Evolutionary conservation across 225 moss, liverwort and hornwort species (phyloP).

Genomic region (Pseudisothecium myosuroides): DNA sequence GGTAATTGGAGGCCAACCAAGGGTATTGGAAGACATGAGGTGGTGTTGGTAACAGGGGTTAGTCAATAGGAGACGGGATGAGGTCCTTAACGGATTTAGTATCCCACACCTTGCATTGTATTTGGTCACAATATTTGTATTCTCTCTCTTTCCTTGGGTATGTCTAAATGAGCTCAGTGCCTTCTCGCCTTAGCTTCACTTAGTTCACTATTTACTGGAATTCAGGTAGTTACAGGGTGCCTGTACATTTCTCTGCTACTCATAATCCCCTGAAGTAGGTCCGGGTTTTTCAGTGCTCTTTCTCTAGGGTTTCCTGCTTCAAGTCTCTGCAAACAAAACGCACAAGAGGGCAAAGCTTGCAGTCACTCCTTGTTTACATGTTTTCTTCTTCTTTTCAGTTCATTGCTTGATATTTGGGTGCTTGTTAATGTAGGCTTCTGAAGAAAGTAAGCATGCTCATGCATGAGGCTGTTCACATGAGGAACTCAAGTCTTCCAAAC

Average conservation of each 20-base stretch:
- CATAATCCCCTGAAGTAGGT: background rate
- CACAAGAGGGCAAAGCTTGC: background rate
- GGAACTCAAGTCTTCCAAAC: slow-evolving; percentile 73
- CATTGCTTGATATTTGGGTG: background rate
- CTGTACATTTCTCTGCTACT: background rate
- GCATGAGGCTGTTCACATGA: slow-evolving; percentile 87
- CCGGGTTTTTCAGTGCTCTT: background rate
- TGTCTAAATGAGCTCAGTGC: background rate
- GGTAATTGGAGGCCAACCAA: background rate
- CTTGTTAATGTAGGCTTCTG: slow-evolving; percentile 38
- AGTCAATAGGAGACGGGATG: background rate
- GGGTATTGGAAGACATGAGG: background rate
- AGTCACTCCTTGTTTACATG: background rate
- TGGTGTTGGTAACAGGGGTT: background rate
- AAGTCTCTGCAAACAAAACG: background rate
- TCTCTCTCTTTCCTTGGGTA: background rate
- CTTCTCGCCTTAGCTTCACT: background rate
- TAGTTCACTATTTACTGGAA: background rate
- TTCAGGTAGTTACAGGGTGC: background rate
- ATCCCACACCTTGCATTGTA: background rate
- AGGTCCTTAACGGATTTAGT: no score
- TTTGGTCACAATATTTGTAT: background rate
- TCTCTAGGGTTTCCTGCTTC: background rate
- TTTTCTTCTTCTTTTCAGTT: background rate
- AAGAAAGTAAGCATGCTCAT: slow-evolving; percentile 79